Percentiles rank a stretch among this genome's conserved stretches.
Conservation (phyloP, 345 rosid genomes). For the Draba incana region DNA sequence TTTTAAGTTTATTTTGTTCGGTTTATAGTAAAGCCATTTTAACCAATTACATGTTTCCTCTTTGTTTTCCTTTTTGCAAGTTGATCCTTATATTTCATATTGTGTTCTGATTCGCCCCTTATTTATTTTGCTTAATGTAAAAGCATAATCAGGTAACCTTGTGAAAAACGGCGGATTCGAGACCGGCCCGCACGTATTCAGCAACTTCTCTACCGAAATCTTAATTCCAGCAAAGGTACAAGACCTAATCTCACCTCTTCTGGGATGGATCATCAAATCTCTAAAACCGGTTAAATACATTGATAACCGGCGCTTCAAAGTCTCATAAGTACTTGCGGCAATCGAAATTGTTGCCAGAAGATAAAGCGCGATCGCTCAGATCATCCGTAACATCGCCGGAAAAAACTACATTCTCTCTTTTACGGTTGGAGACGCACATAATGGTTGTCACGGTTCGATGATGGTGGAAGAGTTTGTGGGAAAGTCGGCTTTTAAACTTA, state of each 20-base stretch:
- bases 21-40: too few species aligned
- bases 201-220: conserved; percentile 78
- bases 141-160: conserved; percentile 44
- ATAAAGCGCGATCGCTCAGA: conserved; percentile 84
- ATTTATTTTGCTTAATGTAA: neutral
- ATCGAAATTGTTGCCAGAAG: conserved; percentile 76
- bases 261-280: conserved; percentile 90
- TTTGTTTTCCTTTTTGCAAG: neutral
- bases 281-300: conserved; percentile 78
- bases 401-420: conserved; percentile 60
- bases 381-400: conserved; percentile 58
- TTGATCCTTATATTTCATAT: neutral
- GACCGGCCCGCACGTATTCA: conserved; percentile 76
- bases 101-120: neutral
- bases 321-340: conserved; percentile 63
- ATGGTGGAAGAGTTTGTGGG: conserved; percentile 80
- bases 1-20: neutral
- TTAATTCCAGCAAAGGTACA: conserved; percentile 61
- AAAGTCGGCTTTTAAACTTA: conserved; percentile 46
- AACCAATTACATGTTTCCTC: too few species aligned
- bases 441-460: conserved; percentile 81
- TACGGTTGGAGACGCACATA: conserved; percentile 70
- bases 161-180: conserved; percentile 86
- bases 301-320: conserved; percentile 66
- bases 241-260: conserved; percentile 71